Evolutionary conservation across 2,329 filamentous ascomycete genomes (phyloP), one percentile per base, ranked within the genome.

Genomic region (Fusarium caatingaense): DNA sequence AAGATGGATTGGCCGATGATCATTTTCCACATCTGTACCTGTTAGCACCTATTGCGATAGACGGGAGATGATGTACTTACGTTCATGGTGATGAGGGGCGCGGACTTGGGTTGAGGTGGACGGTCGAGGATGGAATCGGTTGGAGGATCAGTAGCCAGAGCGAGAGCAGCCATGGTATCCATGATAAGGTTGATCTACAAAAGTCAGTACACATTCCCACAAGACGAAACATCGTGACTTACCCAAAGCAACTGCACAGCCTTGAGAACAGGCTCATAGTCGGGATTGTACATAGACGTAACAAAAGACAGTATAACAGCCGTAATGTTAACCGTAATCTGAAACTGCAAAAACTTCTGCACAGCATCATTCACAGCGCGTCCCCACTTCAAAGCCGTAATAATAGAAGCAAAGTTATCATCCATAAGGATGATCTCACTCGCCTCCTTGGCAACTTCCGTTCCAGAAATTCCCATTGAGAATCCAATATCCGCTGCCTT

Each of bases 221-320:
- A 23, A 13, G 3, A 0, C 1, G 3, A 10, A 7, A 1, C 9
- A 7, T 37, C 8, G 6, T 3, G 2, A 21, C 55, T 61, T 61
- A 97, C 93, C 94, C 94, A 98, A n/a, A 98, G 89, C 69, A 98
- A 87, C 79, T 98, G 94, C n/a, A 97, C 94, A 3, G 94, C 94
- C 6, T 89, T 96, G 49, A 98, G 83, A 21, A 97, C 94, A 49
- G 93, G 93, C 47, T 84, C 79, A 78, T 94, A 91, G 3, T 89
- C 81, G 0, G 78, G 77, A 77, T 87, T 94, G 21, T 91, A 89
- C 15, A 97, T 92, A 28, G 94, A 92, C 10, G 93, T 94, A 59
- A 97, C 90, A 75, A 98, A 97, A 0, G 94, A 96, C 47, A 97
- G 84, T 13, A 92, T 79, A 46, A 97, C 94, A 30, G 94, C 94